Evolutionary conservation across 1,284 basidiomycete species (phyloP).

Genomic region (Pyrrhoderma noxium): DNA sequence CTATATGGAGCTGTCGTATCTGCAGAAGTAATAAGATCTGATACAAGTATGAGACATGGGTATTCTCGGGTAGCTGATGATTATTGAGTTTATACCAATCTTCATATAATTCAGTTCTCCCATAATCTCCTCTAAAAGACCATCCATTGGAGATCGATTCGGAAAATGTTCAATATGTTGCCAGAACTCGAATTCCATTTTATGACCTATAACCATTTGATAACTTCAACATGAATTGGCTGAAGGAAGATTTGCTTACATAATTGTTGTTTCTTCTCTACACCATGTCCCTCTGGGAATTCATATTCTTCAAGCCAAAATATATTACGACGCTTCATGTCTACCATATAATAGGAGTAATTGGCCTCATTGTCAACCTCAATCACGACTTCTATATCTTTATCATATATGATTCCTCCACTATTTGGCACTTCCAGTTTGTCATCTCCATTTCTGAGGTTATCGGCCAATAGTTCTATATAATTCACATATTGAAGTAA

Average conservation of each 20-base stretch:
- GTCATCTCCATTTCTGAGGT: background rate
- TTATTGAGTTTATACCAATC: background rate
- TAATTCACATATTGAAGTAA: slow-evolving; percentile 2
- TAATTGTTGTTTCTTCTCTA: background rate
- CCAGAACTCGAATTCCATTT: slow-evolving; percentile 27
- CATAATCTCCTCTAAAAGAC: slow-evolving; percentile 36
- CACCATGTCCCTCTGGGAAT: background rate
- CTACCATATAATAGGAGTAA: slow-evolving; percentile 10
- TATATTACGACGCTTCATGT: background rate
- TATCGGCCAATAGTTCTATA: slow-evolving; percentile 1
- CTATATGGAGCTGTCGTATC: slow-evolving; percentile 37
- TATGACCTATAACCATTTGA: background rate
- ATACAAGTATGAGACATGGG: background rate
- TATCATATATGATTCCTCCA: background rate
- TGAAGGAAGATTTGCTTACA: too few relatives aligned
- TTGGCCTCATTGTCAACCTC: background rate
- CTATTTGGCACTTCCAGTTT: background rate
- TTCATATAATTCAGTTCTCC: slow-evolving; percentile 27
- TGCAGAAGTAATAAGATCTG: slow-evolving; percentile 35
- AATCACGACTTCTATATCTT: slow-evolving; percentile 1
- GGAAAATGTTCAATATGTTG: slow-evolving; percentile 47
- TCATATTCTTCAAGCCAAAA: slow-evolving; percentile 11
- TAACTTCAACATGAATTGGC: background rate
- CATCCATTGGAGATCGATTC: slow-evolving; percentile 29
- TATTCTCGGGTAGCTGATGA: slow-evolving; percentile 4